Conservation (phyloP, 805 yeast species). For the Teunomyces panamensis region DNA sequence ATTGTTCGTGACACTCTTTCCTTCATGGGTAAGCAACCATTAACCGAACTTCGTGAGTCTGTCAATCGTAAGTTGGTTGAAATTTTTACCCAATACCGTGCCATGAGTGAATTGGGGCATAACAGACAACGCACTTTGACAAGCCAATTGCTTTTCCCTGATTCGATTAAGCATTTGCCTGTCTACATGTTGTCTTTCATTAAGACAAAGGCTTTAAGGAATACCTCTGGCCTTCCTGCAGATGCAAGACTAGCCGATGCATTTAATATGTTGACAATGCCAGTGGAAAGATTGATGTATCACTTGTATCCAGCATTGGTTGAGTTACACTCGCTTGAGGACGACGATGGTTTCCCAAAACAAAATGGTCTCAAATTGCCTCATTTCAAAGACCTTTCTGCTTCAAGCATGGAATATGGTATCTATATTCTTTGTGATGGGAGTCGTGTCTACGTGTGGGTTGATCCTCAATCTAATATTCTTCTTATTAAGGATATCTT, state of each 20-base stretch:
- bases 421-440: slow-evolving; percentile 79
- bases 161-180: slow-evolving; percentile 69
- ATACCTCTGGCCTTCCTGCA: slow-evolving; percentile 45
- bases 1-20: slow-evolving; percentile 40
- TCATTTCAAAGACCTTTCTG: slow-evolving; percentile 41
- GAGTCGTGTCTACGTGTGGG: slow-evolving; percentile 53
- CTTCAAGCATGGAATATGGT: slow-evolving; percentile 57
- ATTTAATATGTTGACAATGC: slow-evolving; percentile 48
- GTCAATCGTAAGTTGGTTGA: slow-evolving; percentile 39
- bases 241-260: slow-evolving; percentile 64
- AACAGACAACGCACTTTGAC: slow-evolving; percentile 31
- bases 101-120: slow-evolving; percentile 45
- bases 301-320: slow-evolving; percentile 79
- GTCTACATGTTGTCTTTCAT: slow-evolving; percentile 64
- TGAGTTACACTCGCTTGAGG: slow-evolving; percentile 65
- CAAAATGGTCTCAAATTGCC: slow-evolving; percentile 50
- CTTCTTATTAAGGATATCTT: slow-evolving; percentile 70
- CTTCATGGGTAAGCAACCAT: slow-evolving; percentile 38
- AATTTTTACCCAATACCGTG: slow-evolving; percentile 48
- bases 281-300: slow-evolving; percentile 55
- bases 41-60: slow-evolving; percentile 38
- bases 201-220: slow-evolving; percentile 63
- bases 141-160: slow-evolving; percentile 77
- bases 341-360: slow-evolving; percentile 42
- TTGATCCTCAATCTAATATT: slow-evolving; percentile 67